Percentiles rank a stretch among this genome's conserved stretches.
These are phyloP conservation scores for Plectosphaerella plurivora DNA, from an alignment of 2,329 filamentous ascomycete genomes.

Conservation along the genomic window DNA sequence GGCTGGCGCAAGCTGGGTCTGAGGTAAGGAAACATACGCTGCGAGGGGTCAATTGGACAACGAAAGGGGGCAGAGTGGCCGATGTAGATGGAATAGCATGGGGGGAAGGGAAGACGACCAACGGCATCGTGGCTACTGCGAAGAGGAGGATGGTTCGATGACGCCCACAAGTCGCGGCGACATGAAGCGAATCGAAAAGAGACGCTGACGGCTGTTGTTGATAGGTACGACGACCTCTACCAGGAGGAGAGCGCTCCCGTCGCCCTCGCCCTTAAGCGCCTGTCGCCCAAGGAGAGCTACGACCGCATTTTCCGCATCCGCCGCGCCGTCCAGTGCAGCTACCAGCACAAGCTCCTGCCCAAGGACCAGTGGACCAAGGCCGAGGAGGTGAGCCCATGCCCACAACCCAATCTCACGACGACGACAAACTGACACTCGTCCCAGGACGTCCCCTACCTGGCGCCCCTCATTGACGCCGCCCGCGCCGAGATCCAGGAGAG, in stretches of 20 bases:
- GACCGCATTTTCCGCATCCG: slow-evolving; percentile 97
- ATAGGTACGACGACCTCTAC: slow-evolving; percentile 89
- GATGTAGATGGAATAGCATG: too few relatives aligned
- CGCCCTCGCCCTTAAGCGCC: slow-evolving; percentile 83
- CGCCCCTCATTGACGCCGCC: slow-evolving; percentile 47
- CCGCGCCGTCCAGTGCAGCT: slow-evolving; percentile 78
- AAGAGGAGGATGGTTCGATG: not conserved
- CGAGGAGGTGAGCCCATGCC: slow-evolving; percentile 37
- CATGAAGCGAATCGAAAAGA: not conserved
- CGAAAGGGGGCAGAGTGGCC: not conserved
- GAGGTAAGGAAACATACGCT: slow-evolving; percentile 55
- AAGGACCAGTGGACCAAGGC: slow-evolving; percentile 57
- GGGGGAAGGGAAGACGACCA: not conserved
- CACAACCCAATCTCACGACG: not conserved
- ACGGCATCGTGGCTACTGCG: not conserved
- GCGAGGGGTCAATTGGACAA: slow-evolving; percentile 1
- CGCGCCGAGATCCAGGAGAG: slow-evolving; percentile 46
- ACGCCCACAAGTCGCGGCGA: not conserved
- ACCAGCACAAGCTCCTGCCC: slow-evolving; percentile 61
- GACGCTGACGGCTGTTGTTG: not conserved
- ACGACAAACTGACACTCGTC: slow-evolving; percentile 7
- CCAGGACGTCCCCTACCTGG: slow-evolving; percentile 51
- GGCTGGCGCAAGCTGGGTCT: slow-evolving; percentile 93
- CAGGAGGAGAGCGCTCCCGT: slow-evolving; percentile 87
- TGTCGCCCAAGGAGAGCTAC: slow-evolving; percentile 85